Evolutionary conservation across 345 rosid species (phyloP).

Genomic region (Syzygium aqueum): DNA sequence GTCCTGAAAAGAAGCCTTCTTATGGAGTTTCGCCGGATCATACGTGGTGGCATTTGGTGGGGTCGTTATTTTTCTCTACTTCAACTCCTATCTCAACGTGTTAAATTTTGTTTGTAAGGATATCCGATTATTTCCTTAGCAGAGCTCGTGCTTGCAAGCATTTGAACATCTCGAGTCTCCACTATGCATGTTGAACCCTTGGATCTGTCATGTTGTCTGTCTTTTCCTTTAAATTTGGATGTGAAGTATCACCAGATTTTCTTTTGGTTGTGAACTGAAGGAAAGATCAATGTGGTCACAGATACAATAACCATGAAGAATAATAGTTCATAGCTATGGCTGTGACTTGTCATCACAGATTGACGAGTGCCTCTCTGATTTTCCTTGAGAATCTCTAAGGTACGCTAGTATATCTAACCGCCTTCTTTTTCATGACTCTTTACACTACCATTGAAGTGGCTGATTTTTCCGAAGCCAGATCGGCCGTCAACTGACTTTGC

Average conservation of each 20-base stretch:
- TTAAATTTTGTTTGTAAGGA: not conserved
- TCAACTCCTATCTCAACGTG: not conserved
- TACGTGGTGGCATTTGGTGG: not conserved
- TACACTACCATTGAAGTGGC: not conserved
- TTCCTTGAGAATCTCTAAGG: not conserved
- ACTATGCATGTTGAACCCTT: slow-evolving; percentile 29
- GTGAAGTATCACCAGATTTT: too few species aligned
- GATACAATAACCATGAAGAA: not conserved
- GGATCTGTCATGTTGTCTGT: not conserved
- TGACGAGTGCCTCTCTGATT: not conserved
- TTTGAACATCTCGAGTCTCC: slow-evolving; percentile 47
- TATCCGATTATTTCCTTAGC: not conserved
- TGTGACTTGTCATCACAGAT: not conserved
- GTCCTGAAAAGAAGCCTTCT: not conserved
- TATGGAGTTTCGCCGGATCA: not conserved
- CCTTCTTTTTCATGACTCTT: not conserved
- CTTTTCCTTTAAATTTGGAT: not conserved
- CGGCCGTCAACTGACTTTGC: not conserved
- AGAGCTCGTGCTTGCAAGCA: not conserved
- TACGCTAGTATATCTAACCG: rapidly evolving
- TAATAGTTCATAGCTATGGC: not conserved
- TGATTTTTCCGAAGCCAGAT: not conserved
- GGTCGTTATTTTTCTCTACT: not conserved
- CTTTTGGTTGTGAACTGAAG: too few species aligned
- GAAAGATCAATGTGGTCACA: not conserved